A percentile compares a stretch with the other conserved stretches of the same genome.
These are phyloP conservation scores for Suillus alpinus DNA, from an alignment of 768 basidiomycete species.

Conservation along the genomic window DNA sequence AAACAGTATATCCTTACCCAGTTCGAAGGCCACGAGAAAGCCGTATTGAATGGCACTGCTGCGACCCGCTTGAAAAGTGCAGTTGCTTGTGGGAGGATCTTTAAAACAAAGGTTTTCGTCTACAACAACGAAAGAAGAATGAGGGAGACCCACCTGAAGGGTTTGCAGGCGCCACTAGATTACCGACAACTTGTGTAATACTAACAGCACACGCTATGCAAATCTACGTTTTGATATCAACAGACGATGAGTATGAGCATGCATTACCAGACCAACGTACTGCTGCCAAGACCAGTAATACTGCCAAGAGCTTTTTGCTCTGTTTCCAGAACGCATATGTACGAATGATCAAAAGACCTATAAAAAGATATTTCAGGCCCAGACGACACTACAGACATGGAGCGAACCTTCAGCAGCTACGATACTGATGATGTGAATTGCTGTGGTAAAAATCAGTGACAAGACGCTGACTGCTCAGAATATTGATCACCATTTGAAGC, in stretches of 20 bases:
- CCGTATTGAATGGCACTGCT: neutral
- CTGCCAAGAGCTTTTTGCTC: neutral
- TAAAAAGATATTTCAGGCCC: neutral
- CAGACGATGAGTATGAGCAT: neutral
- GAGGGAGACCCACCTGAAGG: neutral
- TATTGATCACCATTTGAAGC: slow-evolving; percentile 1
- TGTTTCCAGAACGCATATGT: slow-evolving; percentile 4
- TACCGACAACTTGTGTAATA: neutral
- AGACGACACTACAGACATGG: neutral
- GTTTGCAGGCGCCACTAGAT: neutral
- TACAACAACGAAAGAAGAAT: neutral
- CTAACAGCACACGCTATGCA: neutral
- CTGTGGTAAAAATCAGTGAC: neutral
- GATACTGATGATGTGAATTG: slow-evolving; percentile 2
- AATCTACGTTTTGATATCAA: neutral
- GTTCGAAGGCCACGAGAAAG: neutral
- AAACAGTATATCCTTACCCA: neutral
- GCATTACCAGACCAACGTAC: neutral
- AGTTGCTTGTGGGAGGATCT: neutral
- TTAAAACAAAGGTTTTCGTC: neutral
- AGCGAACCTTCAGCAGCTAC: neutral
- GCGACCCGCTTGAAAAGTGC: neutral
- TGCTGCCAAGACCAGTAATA: neutral
- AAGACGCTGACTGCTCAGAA: neutral
- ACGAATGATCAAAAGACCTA: neutral